Evolutionary conservation across 2,329 filamentous ascomycete species (phyloP).

Genomic region (Fusarium sp.): DNA sequence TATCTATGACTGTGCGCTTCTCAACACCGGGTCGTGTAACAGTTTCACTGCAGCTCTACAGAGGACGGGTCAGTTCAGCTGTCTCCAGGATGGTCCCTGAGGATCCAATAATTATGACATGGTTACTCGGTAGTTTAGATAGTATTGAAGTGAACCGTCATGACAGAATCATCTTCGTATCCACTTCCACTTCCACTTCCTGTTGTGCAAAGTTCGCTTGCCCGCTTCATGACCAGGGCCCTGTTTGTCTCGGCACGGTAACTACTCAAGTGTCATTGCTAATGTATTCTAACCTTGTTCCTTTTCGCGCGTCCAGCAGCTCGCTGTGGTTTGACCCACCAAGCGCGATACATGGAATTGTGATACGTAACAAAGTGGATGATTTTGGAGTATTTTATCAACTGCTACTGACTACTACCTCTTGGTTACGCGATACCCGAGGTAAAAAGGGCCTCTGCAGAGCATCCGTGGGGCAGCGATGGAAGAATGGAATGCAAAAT

Average conservation of each 20-base stretch:
- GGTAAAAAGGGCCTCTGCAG: constrained; percentile 35
- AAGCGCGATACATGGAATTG: constrained; percentile 2
- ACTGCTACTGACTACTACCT: constrained; percentile 18
- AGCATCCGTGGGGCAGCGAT: constrained; percentile 18
- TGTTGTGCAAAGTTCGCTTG: constrained; percentile 23
- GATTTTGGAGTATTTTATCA: constrained; percentile 30
- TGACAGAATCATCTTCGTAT: constrained; percentile 16
- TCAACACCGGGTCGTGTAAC: constrained; percentile 36
- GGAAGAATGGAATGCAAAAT: constrained; percentile 6
- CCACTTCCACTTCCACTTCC: constrained; percentile 21
- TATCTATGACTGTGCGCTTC: constrained; percentile 2
- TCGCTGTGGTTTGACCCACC: constrained; percentile 6
- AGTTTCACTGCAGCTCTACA: constrained; percentile 22
- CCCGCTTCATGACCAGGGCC: neutral
- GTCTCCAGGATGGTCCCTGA: neutral
- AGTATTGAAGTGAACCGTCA: neutral
- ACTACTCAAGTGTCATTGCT: constrained; percentile 3
- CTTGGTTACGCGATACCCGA: constrained; percentile 27
- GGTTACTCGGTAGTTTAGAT: constrained; percentile 12
- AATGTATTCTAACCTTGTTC: too few relatives aligned
- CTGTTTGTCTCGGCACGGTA: constrained; percentile 31
- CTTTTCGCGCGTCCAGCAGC: too few relatives aligned
- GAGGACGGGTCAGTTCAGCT: constrained; percentile 12
- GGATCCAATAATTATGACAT: constrained; percentile 8
- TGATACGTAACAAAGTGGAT: constrained; percentile 18